Evolutionary conservation across 164 flowering plant species (phyloP).

Genomic region (Vitis riparia): DNA sequence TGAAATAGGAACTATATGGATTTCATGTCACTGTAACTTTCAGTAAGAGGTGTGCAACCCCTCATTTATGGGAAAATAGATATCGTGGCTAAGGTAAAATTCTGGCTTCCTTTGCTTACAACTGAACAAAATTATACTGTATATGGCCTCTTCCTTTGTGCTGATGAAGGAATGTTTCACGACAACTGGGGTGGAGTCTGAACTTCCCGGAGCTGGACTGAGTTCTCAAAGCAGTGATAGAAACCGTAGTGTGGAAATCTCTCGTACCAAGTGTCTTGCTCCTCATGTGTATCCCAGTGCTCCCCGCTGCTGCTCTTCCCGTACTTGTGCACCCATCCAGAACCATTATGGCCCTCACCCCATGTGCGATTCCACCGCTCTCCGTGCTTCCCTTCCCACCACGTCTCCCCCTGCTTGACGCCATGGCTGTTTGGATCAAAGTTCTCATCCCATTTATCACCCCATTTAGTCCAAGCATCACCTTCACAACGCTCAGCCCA

Average conservation of each 20-base stretch:
- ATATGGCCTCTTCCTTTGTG: neutral
- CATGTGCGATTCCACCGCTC: slow-evolving; percentile 95
- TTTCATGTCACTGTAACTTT: too few relatives aligned
- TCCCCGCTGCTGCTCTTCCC: slow-evolving; percentile 96
- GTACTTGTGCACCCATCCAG: slow-evolving; percentile 98
- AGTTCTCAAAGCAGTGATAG: slow-evolving; percentile 76
- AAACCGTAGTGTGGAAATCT: slow-evolving; percentile 88
- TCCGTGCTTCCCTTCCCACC: slow-evolving; percentile 95
- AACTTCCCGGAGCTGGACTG: slow-evolving; percentile 76
- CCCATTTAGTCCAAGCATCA: slow-evolving; percentile 94
- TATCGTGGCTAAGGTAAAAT: too few relatives aligned
- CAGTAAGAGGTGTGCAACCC: too few relatives aligned
- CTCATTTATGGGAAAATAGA: too few relatives aligned
- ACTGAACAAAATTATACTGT: neutral
- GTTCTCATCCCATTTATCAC: slow-evolving; percentile 97
- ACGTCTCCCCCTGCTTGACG: slow-evolving; percentile 92
- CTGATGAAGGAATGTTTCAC: neutral
- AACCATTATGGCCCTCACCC: slow-evolving; percentile 95
- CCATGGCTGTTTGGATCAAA: slow-evolving; percentile 69
- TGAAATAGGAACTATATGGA: too few relatives aligned
- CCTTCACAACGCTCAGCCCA: slow-evolving; percentile 93
- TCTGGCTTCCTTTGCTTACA: too few relatives aligned
- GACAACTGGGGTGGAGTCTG: slow-evolving; percentile 53
- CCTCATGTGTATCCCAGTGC: slow-evolving; percentile 93
- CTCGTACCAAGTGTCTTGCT: slow-evolving; percentile 93